A percentile compares a stretch with the other conserved stretches of the same genome.
Evolutionary conservation across 805 yeast genomes (phyloP).

Genomic region (Millerozyma acaciae): DNA sequence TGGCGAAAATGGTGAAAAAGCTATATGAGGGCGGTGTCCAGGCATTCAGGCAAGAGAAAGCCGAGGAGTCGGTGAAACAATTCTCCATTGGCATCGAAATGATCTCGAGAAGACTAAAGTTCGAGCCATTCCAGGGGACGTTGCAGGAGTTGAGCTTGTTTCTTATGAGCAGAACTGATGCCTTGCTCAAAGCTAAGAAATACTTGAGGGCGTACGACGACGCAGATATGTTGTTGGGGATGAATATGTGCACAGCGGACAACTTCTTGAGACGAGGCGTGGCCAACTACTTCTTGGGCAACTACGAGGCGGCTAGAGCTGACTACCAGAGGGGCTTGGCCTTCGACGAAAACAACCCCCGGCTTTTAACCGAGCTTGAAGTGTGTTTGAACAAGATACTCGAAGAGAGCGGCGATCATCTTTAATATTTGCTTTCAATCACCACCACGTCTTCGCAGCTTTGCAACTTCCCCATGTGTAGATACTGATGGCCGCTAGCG

Average conservation of each 20-base stretch:
- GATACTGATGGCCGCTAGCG: too few species aligned
- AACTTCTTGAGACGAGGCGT: constrained; percentile 71
- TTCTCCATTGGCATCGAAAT: constrained; percentile 64
- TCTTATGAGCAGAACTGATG: constrained; percentile 68
- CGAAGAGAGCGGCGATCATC: constrained; percentile 57
- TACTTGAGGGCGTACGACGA: constrained; percentile 63
- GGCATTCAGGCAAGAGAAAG: constrained; percentile 51
- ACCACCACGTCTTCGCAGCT: too few species aligned
- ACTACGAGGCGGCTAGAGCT: constrained; percentile 56
- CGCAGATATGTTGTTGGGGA: constrained; percentile 59
- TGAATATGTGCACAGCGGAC: constrained; percentile 60
- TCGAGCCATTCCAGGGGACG: constrained; percentile 70
- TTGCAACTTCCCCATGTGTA: too few species aligned
- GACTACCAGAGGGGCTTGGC: constrained; percentile 72
- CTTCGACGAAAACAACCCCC: constrained; percentile 51
- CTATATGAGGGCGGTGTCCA: constrained; percentile 62
- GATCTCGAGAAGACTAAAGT: constrained; percentile 63
- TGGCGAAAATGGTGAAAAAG: constrained; percentile 58
- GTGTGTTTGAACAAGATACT: constrained; percentile 45
- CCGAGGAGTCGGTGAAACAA: constrained; percentile 59
- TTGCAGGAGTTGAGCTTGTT: constrained; percentile 64
- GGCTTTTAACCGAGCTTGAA: constrained; percentile 46
- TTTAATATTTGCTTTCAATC: too few species aligned
- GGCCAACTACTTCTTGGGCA: constrained; percentile 57
- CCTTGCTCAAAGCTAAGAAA: constrained; percentile 52